Conservation (phyloP, 371 early-diverging fungal genomes). For the Saksenaea vasiformis region DNA sequence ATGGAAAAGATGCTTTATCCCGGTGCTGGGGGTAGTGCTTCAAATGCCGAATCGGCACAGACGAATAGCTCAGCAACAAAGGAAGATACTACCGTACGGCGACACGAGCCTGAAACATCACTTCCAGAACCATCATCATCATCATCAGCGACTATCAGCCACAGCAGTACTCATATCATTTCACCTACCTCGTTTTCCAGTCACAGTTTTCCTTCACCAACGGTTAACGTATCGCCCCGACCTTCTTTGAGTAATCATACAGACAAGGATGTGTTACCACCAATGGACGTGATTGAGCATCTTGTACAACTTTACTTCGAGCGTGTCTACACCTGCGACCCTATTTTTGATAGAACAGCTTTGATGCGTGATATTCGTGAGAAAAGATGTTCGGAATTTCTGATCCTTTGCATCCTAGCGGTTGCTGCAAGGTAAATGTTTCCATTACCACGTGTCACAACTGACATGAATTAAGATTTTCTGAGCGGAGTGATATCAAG, state of each 20-base stretch:
- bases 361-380: slow-evolving; percentile 33
- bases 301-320: slow-evolving; percentile 57
- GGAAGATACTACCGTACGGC: slow-evolving; percentile 3
- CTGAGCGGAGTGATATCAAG: slow-evolving; percentile 35
- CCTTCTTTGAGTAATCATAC: not conserved
- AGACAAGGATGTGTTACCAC: slow-evolving; percentile 17
- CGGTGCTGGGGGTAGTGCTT: slow-evolving; percentile 3
- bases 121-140: not conserved
- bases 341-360: slow-evolving; percentile 50
- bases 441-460: not conserved
- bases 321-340: slow-evolving; percentile 41
- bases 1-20: slow-evolving; percentile 66
- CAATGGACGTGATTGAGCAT: slow-evolving; percentile 52
- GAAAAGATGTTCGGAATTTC: slow-evolving; percentile 34
- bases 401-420: slow-evolving; percentile 34
- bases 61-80: slow-evolving; percentile 12
- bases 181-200: not conserved
- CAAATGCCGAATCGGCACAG: not conserved
- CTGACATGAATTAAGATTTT: slow-evolving; percentile 24
- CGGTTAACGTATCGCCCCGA: not conserved
- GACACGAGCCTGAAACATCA: not conserved
- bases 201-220: slow-evolving; percentile 1
- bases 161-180: not conserved
- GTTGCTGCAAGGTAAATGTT: slow-evolving; percentile 42
- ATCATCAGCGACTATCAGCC: not conserved